Conservation (phyloP, 1,284 basidiomycete genomes). For the Takashimella tepidaria region DNA sequence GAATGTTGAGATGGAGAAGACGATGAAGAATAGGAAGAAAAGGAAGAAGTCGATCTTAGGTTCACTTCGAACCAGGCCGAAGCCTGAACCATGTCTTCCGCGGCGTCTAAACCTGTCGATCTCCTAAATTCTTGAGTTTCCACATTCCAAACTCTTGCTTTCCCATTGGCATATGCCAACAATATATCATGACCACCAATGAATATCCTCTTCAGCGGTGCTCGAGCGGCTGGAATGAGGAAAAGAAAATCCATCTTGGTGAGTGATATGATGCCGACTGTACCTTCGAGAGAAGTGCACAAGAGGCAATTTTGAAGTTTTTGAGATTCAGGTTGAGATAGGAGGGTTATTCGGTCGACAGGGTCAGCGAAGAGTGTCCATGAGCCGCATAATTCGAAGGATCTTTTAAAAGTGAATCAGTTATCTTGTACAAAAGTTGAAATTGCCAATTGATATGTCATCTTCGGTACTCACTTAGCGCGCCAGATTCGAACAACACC, state of each 20-base stretch:
- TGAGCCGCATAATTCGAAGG: slow-evolving; percentile 26
- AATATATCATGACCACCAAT: slow-evolving; percentile 67
- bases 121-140: slow-evolving; percentile 77
- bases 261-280: slow-evolving; percentile 70
- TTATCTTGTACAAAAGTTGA: no score
- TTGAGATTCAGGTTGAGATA: slow-evolving; percentile 47
- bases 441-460: no score
- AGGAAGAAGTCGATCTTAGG: not conserved
- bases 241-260: slow-evolving; percentile 69
- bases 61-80: slow-evolving; percentile 66
- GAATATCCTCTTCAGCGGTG: slow-evolving; percentile 62
- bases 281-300: slow-evolving; percentile 72
- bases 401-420: no score
- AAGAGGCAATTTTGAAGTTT: slow-evolving; percentile 65
- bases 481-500: slow-evolving; percentile 41
- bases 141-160: slow-evolving; percentile 84
- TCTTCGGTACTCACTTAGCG: slow-evolving; percentile 30
- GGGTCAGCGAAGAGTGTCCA: slow-evolving; percentile 51
- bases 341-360: slow-evolving; percentile 20
- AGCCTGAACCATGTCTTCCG: slow-evolving; percentile 63
- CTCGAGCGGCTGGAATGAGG: slow-evolving; percentile 69
- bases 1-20: not conserved
- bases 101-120: slow-evolving; percentile 71
- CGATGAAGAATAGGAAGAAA: not conserved
- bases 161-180: slow-evolving; percentile 68